phyloP scores from a whole-genome alignment of 2,329 filamentous ascomycete species.

The Tympanopsis confertula region DNA sequence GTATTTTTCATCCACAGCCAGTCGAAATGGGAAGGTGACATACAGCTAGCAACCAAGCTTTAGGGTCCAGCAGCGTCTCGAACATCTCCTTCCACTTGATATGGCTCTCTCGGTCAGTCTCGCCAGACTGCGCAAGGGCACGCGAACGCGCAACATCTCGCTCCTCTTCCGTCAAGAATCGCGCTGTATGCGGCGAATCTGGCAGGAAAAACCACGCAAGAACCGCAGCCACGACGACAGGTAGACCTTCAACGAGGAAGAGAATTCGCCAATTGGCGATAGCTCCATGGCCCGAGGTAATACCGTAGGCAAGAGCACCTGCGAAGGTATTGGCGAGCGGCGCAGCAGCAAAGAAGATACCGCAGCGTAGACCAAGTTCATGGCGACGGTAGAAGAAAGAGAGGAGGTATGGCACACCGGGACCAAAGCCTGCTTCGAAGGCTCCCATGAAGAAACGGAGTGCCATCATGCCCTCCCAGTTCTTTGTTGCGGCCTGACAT shows the following conservation, averaged over 20 bases:
- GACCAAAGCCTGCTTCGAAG: conserved; percentile 28
- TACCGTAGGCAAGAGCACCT: conserved; percentile 52
- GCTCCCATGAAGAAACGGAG: conserved; percentile 27
- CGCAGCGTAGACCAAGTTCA: conserved; percentile 61
- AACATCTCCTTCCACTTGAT: conserved; percentile 32
- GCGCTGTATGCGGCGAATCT: conserved; percentile 36
- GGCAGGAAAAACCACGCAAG: conserved; percentile 42
- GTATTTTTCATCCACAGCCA: conserved; percentile 7
- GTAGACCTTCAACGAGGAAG: conserved; percentile 54
- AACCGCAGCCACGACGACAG: conserved; percentile 40
- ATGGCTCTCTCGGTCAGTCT: conserved; percentile 30
- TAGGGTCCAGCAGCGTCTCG: conserved; percentile 30
- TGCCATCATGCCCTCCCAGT: conserved; percentile 21
- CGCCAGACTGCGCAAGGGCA: conserved; percentile 38
- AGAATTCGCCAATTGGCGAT: conserved; percentile 54
- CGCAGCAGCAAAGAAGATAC: conserved; percentile 58
- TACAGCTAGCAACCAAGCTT: conserved; percentile 35
- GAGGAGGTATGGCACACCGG: conserved; percentile 28
- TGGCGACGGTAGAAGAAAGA: conserved; percentile 32
- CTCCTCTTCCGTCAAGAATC: conserved; percentile 44
- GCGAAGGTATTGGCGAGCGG: conserved; percentile 59
- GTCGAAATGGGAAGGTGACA: conserved; percentile 5
- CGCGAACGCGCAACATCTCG: conserved; percentile 41
- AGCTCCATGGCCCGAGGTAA: conserved; percentile 41
- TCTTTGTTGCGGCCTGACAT: conserved; percentile 16